Evolutionary conservation across 805 yeast genomes (phyloP).

Genomic region (Nakazawaea siamensis): DNA sequence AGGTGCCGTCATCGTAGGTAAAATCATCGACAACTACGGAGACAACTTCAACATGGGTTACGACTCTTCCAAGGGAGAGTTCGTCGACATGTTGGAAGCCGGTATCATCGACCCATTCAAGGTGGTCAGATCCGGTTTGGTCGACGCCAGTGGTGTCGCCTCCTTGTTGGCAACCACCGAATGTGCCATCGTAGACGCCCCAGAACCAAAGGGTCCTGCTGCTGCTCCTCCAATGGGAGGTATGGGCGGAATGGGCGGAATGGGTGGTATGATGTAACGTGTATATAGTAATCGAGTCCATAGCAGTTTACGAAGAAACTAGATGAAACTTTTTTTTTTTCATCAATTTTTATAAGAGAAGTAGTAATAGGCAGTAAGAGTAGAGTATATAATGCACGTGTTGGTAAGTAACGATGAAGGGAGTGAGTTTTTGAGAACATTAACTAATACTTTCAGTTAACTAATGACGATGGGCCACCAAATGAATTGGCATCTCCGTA

Average conservation of each 20-base stretch:
- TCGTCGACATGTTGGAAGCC: conserved; percentile 90
- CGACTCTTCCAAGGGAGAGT: conserved; percentile 88
- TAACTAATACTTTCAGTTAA: conserved; percentile 28
- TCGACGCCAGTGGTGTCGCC: conserved; percentile 97
- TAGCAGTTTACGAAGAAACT: not conserved
- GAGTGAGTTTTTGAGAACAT: not conserved
- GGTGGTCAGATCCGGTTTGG: conserved; percentile 92
- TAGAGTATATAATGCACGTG: conserved; percentile 10
- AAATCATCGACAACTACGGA: conserved; percentile 53
- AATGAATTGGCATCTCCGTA: conserved; percentile 76
- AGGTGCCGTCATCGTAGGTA: conserved; percentile 94
- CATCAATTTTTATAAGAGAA: not conserved
- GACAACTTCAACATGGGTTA: conserved; percentile 82
- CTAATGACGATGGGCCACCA: conserved; percentile 96
- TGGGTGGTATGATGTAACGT: conserved; percentile 14
- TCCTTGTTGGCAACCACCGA: conserved; percentile 96
- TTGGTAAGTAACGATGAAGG: conserved; percentile 9
- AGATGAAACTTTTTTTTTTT: not conserved
- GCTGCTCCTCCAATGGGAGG: conserved; percentile 56
- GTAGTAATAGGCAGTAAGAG: no score
- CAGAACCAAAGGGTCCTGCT: conserved; percentile 60
- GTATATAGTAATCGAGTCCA: not conserved
- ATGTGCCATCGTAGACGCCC: conserved; percentile 95
- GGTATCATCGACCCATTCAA: conserved; percentile 99
- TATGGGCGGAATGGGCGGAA: conserved; percentile 53